A percentile compares a stretch with the other conserved stretches of the same genome.
These are phyloP conservation scores for Oryza officinalis DNA, from an alignment of 176 grass and related monocot species.

Conservation along the genomic window DNA sequence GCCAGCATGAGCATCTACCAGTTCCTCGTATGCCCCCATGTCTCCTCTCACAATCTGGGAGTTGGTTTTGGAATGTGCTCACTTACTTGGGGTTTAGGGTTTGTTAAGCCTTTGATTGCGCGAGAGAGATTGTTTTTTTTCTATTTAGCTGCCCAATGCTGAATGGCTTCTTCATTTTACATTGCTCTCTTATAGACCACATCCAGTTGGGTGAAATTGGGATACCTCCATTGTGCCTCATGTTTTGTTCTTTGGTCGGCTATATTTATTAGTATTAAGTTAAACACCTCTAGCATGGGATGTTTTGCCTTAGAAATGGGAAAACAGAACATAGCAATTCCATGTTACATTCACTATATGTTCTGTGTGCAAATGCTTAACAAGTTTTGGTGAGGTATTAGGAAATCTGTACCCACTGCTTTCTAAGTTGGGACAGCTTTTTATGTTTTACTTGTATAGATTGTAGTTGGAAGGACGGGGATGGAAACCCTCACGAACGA, in stretches of 20 bases:
- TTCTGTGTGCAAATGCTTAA: background rate
- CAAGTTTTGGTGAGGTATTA: background rate
- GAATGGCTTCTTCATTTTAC: background rate
- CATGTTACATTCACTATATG: background rate
- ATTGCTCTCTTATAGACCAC: background rate
- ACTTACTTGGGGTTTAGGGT: slow-evolving; percentile 33
- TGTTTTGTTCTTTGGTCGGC: background rate
- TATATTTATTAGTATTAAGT: background rate
- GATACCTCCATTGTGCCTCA: background rate
- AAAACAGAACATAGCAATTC: background rate
- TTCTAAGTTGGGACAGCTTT: background rate
- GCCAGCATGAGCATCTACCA: slow-evolving; percentile 99
- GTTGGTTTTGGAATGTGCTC: background rate
- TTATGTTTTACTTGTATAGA: slow-evolving; percentile 57
- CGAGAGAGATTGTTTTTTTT: background rate
- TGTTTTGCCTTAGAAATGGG: background rate
- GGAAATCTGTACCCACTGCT: background rate
- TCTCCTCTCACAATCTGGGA: background rate
- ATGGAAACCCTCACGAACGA: slow-evolving; percentile 95
- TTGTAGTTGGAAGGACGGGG: slow-evolving; percentile 93
- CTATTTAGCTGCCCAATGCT: background rate
- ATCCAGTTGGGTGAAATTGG: background rate
- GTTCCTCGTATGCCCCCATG: slow-evolving; percentile 59
- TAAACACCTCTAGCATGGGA: background rate
- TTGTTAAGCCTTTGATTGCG: background rate